Percentiles rank a stretch among this genome's conserved stretches.
These are phyloP conservation scores for Lachancea dasiensis DNA, from an alignment of 805 yeast species.

Conservation along the genomic window DNA sequence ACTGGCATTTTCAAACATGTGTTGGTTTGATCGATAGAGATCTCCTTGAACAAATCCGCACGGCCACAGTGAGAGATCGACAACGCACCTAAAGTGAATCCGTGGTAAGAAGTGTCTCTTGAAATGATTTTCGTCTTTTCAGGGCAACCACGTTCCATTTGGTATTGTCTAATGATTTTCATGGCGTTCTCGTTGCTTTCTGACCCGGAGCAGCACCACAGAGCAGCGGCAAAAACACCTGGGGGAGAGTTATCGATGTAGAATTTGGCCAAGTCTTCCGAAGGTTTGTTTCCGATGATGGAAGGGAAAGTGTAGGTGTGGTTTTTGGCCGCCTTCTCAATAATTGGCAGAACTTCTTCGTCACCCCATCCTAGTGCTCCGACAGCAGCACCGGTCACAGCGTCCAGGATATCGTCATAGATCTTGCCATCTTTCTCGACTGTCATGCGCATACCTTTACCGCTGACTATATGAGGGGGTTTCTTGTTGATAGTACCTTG, in stretches of 20 bases:
- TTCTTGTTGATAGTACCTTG: slow-evolving; percentile 37
- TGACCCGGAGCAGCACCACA: slow-evolving; percentile 58
- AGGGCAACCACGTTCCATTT: slow-evolving; percentile 38
- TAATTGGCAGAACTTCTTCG: slow-evolving; percentile 31
- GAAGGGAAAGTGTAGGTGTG: slow-evolving; percentile 37
- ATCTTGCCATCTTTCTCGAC: slow-evolving; percentile 39
- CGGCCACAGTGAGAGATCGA: slow-evolving; percentile 37
- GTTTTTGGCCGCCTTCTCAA: slow-evolving; percentile 34
- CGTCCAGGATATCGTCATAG: slow-evolving; percentile 36
- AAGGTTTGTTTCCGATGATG: slow-evolving; percentile 32
- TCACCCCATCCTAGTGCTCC: slow-evolving; percentile 44
- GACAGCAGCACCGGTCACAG: slow-evolving; percentile 48
- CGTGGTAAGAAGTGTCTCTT: slow-evolving; percentile 44
- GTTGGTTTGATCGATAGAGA: slow-evolving; percentile 22
- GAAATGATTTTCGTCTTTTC: slow-evolving; percentile 39
- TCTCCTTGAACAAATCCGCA: slow-evolving; percentile 31
- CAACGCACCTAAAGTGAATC: slow-evolving; percentile 43
- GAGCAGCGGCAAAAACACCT: slow-evolving; percentile 36
- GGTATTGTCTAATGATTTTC: slow-evolving; percentile 49
- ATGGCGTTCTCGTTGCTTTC: slow-evolving; percentile 64
- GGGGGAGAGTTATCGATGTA: slow-evolving; percentile 37
- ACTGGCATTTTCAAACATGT: slow-evolving; percentile 28
- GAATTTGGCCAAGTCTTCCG: slow-evolving; percentile 40
- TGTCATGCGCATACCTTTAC: slow-evolving; percentile 39
- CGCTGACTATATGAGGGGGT: slow-evolving; percentile 37